Evolutionary conservation across 495 filamentous ascomycete species (phyloP), one percentile per base, ranked within the genome.

Genomic region (Trichoderma orchidacearum): DNA sequence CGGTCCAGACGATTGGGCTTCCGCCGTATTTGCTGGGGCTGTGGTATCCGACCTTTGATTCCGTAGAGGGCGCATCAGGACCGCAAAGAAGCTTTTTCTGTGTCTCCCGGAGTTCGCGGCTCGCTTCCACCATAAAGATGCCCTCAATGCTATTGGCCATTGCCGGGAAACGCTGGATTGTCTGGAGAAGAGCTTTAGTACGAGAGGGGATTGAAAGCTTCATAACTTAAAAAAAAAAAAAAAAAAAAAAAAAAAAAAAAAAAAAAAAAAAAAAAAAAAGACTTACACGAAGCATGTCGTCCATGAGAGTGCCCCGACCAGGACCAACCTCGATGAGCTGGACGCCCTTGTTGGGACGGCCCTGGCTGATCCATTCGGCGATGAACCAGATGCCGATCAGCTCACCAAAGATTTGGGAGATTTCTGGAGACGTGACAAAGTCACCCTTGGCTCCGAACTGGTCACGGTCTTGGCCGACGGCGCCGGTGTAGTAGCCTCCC

Each of bases 401-500:
- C 68, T 98, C 93, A 23, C 93, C 93, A 72, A 97, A 97, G 15
- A 96, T 80, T 66, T 98, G 93, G 2, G 90, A 95, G 62, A 98
- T 96, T 70, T 98, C 93, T 0, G 93, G 93, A 5, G 90, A 95
- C 0, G 93, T 98, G 45, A 96, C 86, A 58, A 98, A 98, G 68
- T 98, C 93, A 27, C 93, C 93, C 63, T 86, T 85, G 55, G 79
- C 75, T 1, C 93, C 94, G 62, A 98, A 97, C 48, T 91, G 90
- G 63, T 95, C 90, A 12, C 78, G 76, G 25, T 74, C 82, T 52
- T 77, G 66, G 56, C 75, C 73, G 32, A 79, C 72, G 30, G 79
- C 79, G 2, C 85, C 80, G 5, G 89, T 96, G 72, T 98, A 98
- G 74, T 98, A 98, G 45, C 93, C 93, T 56, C 88, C 89, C n/a